These are phyloP conservation scores for Kregervanrija fluxuum DNA, from an alignment of 805 yeast species.

Conservation along the genomic window DNA sequence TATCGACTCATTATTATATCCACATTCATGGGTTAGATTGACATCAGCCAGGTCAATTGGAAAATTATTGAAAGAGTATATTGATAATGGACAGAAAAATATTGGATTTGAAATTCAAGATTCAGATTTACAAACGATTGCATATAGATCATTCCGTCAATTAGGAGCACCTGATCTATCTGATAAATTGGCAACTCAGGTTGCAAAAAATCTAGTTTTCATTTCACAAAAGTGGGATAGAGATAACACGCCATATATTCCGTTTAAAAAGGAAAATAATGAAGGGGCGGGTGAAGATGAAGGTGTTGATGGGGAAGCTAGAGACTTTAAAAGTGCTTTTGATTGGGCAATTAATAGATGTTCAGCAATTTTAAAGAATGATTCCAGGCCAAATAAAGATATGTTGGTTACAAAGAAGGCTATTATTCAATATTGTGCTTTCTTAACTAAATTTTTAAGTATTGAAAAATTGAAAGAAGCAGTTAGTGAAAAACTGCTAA, in stretches of 20 bases:
- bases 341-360: slow-evolving; percentile 61
- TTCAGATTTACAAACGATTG: slow-evolving; percentile 49
- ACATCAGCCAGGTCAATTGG: slow-evolving; percentile 55
- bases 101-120: slow-evolving; percentile 36
- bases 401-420: slow-evolving; percentile 56
- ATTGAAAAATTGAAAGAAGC: slow-evolving; percentile 33
- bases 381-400: slow-evolving; percentile 43
- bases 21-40: slow-evolving; percentile 88
- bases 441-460: slow-evolving; percentile 43
- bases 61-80: slow-evolving; percentile 34
- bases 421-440: slow-evolving; percentile 63
- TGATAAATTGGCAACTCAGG: slow-evolving; percentile 53
- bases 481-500: slow-evolving; percentile 28
- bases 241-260: slow-evolving; percentile 31
- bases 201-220: slow-evolving; percentile 57
- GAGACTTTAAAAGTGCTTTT: slow-evolving; percentile 32
- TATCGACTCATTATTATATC: slow-evolving; percentile 57
- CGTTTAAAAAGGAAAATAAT: slow-evolving; percentile 10
- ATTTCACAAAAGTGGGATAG: slow-evolving; percentile 58
- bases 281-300: slow-evolving; percentile 17
- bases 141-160: slow-evolving; percentile 65
- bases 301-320: slow-evolving; percentile 13
- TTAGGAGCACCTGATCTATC: slow-evolving; percentile 71
- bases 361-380: slow-evolving; percentile 59
- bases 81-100: slow-evolving; percentile 3